A percentile compares a stretch with the other conserved stretches of the same genome.
Evolutionary conservation across 768 basidiomycete genomes (phyloP).

Genomic region (Epithele typhae): DNA sequence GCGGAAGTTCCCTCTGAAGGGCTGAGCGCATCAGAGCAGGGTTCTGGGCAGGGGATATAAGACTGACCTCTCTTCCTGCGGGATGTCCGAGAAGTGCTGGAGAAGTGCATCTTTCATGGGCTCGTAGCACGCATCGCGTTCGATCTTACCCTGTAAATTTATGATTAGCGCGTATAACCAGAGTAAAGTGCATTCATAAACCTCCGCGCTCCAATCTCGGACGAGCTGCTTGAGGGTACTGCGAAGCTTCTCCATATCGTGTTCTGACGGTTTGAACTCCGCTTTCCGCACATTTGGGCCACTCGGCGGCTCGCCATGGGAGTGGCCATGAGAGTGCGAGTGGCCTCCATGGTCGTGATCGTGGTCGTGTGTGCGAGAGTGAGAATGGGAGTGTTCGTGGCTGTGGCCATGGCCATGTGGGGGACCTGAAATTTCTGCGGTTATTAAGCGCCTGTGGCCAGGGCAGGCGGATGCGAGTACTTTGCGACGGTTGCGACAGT

Average conservation of each 20-base stretch:
- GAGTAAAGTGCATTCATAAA: slow-evolving; percentile 25
- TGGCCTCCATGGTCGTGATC: slow-evolving; percentile 26
- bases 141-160: slow-evolving; percentile 56
- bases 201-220: slow-evolving; percentile 88
- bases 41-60: background rate
- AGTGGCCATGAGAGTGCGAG: slow-evolving; percentile 30
- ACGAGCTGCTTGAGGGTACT: slow-evolving; percentile 93
- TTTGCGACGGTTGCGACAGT: background rate
- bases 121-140: slow-evolving; percentile 75
- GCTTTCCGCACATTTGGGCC: slow-evolving; percentile 20
- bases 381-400: slow-evolving; percentile 19
- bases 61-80: slow-evolving; percentile 47
- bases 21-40: background rate
- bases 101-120: slow-evolving; percentile 79
- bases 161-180: background rate
- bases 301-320: slow-evolving; percentile 19
- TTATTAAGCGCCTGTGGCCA: background rate
- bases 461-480: background rate
- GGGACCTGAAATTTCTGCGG: too few species aligned
- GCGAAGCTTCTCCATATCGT: slow-evolving; percentile 86
- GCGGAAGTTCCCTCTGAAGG: slow-evolving; percentile 45
- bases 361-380: slow-evolving; percentile 28
- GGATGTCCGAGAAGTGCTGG: slow-evolving; percentile 53
- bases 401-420: background rate
- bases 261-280: slow-evolving; percentile 52